phyloP scores from a whole-genome alignment of 148 eudicot genomes.

The Cornus kousa region DNA sequence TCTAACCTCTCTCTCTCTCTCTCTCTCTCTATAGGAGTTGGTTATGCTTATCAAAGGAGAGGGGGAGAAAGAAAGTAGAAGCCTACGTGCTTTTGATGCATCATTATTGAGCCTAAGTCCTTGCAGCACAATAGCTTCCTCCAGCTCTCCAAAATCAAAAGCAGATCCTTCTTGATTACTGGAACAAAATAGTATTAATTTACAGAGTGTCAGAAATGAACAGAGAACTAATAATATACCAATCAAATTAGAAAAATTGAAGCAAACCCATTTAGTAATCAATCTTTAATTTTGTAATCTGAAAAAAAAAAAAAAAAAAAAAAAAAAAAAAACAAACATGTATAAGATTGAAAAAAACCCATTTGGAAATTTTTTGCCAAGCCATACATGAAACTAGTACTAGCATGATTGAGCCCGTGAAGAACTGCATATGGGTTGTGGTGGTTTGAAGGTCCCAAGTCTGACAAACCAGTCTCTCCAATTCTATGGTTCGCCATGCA shows the following conservation, averaged over 20 bases:
- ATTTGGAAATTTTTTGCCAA: background rate
- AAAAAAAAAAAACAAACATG: background rate
- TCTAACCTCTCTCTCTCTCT: constrained; percentile 15
- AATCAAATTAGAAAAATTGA: background rate
- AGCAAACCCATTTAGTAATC: background rate
- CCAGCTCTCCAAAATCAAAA: constrained; percentile 97
- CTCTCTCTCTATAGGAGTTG: constrained; percentile 26
- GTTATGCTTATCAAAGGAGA: constrained; percentile 44
- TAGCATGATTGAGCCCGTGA: constrained; percentile 43
- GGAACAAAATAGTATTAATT: constrained; percentile 13
- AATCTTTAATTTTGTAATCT: background rate
- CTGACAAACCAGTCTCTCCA: constrained; percentile 55
- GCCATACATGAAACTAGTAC: constrained; percentile 62
- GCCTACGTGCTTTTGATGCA: constrained; percentile 62
- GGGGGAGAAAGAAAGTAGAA: constrained; percentile 6
- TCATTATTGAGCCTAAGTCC: constrained; percentile 67
- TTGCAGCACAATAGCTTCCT: constrained; percentile 83
- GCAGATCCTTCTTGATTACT: constrained; percentile 85
- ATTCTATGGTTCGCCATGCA: constrained; percentile 87
- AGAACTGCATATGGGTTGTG: constrained; percentile 58
- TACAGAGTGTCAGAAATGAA: constrained; percentile 8
- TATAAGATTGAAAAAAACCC: background rate
- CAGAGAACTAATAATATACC: background rate
- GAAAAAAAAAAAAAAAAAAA: background rate
- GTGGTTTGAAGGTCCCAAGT: constrained; percentile 67